Evolutionary conservation across 495 filamentous ascomycete genomes (phyloP).

Genomic region (Tuber microsphaerosporum): DNA sequence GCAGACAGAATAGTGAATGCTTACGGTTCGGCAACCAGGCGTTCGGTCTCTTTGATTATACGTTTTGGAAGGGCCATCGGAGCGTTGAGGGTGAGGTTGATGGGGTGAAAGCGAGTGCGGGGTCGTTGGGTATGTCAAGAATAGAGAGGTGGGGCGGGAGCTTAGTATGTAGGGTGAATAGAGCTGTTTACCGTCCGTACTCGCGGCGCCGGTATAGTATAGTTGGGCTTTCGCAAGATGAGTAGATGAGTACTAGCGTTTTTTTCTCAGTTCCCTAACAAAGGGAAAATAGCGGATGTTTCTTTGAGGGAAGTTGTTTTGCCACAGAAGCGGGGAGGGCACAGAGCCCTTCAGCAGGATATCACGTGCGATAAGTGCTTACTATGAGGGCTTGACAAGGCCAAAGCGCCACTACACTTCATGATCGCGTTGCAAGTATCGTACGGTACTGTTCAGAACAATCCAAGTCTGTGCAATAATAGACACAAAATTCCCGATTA

Average conservation of each 20-base stretch:
- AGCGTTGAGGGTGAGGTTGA: slow-evolving; percentile 24
- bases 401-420: neutral
- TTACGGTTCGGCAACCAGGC: slow-evolving; percentile 92
- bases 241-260: neutral
- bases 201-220: neutral
- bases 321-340: slow-evolving; percentile 2
- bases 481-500: neutral
- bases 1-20: slow-evolving; percentile 39
- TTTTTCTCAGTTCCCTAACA: slow-evolving; percentile 2
- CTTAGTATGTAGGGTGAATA: neutral
- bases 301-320: neutral
- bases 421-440: neutral
- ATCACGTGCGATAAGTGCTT: neutral
- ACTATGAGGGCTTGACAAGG: neutral
- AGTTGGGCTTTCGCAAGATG: neutral
- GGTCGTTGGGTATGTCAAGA: slow-evolving; percentile 14
- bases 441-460: neutral
- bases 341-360: neutral
- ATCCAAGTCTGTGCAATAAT: neutral
- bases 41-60: slow-evolving; percentile 97
- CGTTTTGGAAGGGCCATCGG: slow-evolving; percentile 66
- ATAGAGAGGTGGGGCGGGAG: neutral
- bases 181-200: neutral
- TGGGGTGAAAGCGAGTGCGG: slow-evolving; percentile 30
- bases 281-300: neutral